Base-by-base conservation (phyloP, 306 rosid species). In the Alnus rubra region DNA sequence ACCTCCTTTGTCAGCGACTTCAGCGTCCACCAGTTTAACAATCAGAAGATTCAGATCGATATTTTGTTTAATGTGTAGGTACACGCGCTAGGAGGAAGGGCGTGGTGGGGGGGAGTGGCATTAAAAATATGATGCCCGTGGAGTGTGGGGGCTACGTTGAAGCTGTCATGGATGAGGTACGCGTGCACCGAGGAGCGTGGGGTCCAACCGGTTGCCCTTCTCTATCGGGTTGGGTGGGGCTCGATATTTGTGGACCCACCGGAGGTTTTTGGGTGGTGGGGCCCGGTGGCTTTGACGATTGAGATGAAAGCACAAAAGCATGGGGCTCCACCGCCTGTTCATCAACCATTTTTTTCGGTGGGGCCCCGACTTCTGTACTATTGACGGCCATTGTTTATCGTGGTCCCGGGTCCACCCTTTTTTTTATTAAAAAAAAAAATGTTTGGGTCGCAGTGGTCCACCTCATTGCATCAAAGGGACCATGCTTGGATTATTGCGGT, bases 101-200 rank as follows among this genome's bases (percentile, higher is more conserved):
- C 52, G 52, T 49, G 52, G 52, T 10, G 10, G 0, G 6, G 6
- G 31, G 31, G 31, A 48, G 8, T 42, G 9, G 19, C 11, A 8
- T 37, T 8, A 13, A 35, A 49, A 23, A 72, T 3, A 58, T 4
- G 76, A 55, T 71, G 52, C 52, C 49, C 79, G 83, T 75, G 81
- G 73, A 48, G 76, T 5, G 86, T 54, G 78, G 77, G 79, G 88
- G 50, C 86, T 28, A 54, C 30, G 8, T 70, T 31, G 79, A 62
- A 78, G 86, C 76, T 81, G 83, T 78, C 83, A 81, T 19, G 64
- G 12, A 49, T 37, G 78, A 65, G 62, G 44, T 74, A 80, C 77
- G 84, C 84, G 79, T 75, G 82, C 84, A 76, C 69, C 62, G 45
- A 72, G 83, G 60, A n/a, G 6, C 3, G 67, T 62, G 87, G 78